A percentile compares a stretch with the other conserved stretches of the same genome.
phyloP scores from a whole-genome alignment of 306 rosid genomes.

The Inga oerstediana region DNA sequence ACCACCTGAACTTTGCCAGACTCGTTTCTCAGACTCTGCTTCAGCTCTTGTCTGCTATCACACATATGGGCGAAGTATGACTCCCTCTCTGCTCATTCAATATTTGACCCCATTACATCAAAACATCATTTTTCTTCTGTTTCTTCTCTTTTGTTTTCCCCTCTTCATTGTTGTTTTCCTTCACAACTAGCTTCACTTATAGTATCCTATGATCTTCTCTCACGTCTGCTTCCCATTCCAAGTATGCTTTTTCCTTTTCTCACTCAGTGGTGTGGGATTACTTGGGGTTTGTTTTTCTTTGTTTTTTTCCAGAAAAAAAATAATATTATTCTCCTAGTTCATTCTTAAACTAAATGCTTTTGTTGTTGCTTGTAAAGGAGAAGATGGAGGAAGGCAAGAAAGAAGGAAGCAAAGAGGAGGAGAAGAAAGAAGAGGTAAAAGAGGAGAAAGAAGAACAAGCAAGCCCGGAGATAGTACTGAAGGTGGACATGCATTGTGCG shows the following conservation, averaged over 20 bases:
- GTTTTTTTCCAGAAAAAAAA: background rate
- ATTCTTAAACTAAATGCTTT: background rate
- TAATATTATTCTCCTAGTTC: background rate
- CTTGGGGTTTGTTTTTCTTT: background rate
- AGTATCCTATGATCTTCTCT: background rate
- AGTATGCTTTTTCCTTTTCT: background rate
- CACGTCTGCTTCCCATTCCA: constrained; percentile 9
- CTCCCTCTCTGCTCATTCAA: background rate
- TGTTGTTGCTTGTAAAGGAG: constrained; percentile 42
- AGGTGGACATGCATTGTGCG: constrained; percentile 97
- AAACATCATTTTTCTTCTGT: constrained; percentile 11
- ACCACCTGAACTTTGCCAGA: constrained; percentile 16
- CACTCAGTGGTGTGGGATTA: background rate
- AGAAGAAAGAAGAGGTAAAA: constrained; percentile 38
- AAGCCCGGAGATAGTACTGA: constrained; percentile 67
- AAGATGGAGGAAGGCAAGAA: constrained; percentile 22
- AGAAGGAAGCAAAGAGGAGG: constrained; percentile 8
- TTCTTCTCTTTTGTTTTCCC: background rate
- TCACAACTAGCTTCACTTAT: background rate
- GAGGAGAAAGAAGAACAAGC: constrained; percentile 43
- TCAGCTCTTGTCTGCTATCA: constrained; percentile 28
- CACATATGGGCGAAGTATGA: constrained; percentile 79
- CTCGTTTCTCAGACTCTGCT: constrained; percentile 30
- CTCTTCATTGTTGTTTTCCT: background rate
- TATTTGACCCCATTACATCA: background rate